Evolutionary conservation across 2,329 filamentous ascomycete genomes (phyloP).

Genomic region (Epichloe bromicola): DNA sequence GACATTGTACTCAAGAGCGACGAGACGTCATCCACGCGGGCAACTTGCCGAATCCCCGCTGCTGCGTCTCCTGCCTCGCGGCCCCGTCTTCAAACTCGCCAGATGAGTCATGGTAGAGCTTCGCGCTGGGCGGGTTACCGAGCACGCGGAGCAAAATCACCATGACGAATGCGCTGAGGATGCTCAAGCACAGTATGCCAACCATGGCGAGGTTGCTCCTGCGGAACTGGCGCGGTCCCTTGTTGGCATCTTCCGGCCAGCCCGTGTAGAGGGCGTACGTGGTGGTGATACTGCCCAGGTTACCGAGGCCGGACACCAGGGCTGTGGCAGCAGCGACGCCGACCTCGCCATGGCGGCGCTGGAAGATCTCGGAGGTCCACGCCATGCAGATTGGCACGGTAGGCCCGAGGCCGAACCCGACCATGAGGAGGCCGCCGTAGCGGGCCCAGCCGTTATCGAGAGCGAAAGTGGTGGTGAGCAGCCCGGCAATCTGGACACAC

Average conservation of each 20-base stretch:
- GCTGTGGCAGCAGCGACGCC: constrained; percentile 79
- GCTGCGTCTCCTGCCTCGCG: constrained; percentile 41
- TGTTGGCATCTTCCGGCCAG: constrained; percentile 63
- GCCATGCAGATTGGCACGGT: constrained; percentile 91
- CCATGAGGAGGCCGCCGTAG: constrained; percentile 78
- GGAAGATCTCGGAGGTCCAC: constrained; percentile 85
- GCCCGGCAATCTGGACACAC: constrained; percentile 67
- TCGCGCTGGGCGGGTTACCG: constrained; percentile 38
- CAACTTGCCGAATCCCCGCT: constrained; percentile 43
- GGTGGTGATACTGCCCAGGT: constrained; percentile 73
- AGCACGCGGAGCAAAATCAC: constrained; percentile 47
- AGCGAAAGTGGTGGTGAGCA: constrained; percentile 68
- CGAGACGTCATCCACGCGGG: constrained; percentile 20
- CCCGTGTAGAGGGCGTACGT: constrained; percentile 84
- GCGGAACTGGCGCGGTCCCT: constrained; percentile 58
- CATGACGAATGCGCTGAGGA: constrained; percentile 59
- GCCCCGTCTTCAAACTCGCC: constrained; percentile 46
- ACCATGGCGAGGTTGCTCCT: constrained; percentile 83
- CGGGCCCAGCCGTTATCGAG: constrained; percentile 61
- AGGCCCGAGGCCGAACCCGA: constrained; percentile 80
- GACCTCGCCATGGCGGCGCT: constrained; percentile 77
- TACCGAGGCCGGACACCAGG: constrained; percentile 75
- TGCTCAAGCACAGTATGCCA: constrained; percentile 68
- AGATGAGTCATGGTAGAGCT: constrained; percentile 27
- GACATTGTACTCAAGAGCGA: constrained; percentile 14